Base-by-base conservation (phyloP, 805 yeast species). In the Nakazawaea siamensis region DNA sequence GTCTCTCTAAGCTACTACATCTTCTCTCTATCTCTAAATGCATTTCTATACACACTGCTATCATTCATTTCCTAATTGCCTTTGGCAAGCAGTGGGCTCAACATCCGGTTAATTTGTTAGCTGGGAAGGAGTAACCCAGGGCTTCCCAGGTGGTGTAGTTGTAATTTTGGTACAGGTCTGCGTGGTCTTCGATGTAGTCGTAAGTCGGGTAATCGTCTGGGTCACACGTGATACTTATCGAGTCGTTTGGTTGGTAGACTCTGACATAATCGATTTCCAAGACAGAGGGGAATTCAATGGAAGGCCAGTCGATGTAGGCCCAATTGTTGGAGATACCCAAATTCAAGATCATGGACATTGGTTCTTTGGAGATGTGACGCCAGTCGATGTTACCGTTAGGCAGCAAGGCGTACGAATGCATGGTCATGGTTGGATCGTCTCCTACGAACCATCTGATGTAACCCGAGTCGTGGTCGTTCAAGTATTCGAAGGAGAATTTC, bases 361-460 rank as follows among this genome's bases (percentile, higher is more conserved):
- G 76, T 42, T 69, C 76, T 44, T 62, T 64, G 4, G 71, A 54
- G 10, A 69, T 48, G 27, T 55, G 48, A 44, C 76, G 59, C 66
- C 65, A 62, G 13, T 62, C 70, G 35, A 69, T 46, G 43, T 69
- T 68, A 29, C 76, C 76, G 48, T 66, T 59, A 17, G 75, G 74
- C 32, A 61, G 63, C 38, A 68, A 53, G 1, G 70, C 63, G 21
- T 55, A 48, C 2, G 69, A 55, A 38, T 59, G 53, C n/a, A 67
- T 45, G 1, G 73, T 68, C 25, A 64, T 54, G 1, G 74, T 67
- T 18, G 73, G 70, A 28, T 62, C 55, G 30, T 57, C 57, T 7
- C 74, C 75, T 20, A 68, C 64, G 38, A 57, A 60, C 68, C 68
- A 65, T 13, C 59, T 54, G 41, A 64, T 54, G 47, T 67, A 66